phyloP scores from a whole-genome alignment of 768 basidiomycete species.

The Tylopilus intermedius region DNA sequence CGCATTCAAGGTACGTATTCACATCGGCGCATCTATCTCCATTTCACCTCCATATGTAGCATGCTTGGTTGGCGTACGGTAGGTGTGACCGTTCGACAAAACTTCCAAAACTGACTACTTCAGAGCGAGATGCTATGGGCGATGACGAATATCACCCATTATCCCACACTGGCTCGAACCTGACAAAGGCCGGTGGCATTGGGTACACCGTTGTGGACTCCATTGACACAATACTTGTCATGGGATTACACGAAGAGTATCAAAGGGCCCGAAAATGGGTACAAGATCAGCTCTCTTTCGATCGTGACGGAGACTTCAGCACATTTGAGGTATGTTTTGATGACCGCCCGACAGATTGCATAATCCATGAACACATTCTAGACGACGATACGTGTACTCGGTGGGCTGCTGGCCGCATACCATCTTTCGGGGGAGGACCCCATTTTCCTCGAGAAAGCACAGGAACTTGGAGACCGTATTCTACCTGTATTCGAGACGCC shows the following conservation, averaged over 20 bases:
- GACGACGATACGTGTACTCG: constrained; percentile 91
- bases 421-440: constrained; percentile 66
- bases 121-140: constrained; percentile 89
- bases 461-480: constrained; percentile 83
- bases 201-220: constrained; percentile 89
- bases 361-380: constrained; percentile 27
- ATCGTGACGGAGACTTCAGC: constrained; percentile 73
- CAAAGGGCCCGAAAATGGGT: constrained; percentile 75
- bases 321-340: constrained; percentile 78
- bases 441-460: constrained; percentile 70
- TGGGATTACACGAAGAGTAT: constrained; percentile 81
- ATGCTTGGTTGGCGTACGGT: constrained; percentile 88
- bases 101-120: constrained; percentile 10
- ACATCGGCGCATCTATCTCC: neutral
- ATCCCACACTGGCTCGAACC: constrained; percentile 65
- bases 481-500: constrained; percentile 78
- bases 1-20: constrained; percentile 66
- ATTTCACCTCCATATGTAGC: constrained; percentile 39
- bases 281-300: constrained; percentile 60
- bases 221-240: constrained; percentile 80
- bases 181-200: constrained; percentile 74
- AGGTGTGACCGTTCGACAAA: constrained; percentile 15
- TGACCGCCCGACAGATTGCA: neutral
- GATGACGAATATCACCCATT: constrained; percentile 91
- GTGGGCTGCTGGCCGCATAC: constrained; percentile 84